phyloP scores from a whole-genome alignment of 225 moss, liverwort and hornwort genomes.

The Sphagnum contortum region DNA sequence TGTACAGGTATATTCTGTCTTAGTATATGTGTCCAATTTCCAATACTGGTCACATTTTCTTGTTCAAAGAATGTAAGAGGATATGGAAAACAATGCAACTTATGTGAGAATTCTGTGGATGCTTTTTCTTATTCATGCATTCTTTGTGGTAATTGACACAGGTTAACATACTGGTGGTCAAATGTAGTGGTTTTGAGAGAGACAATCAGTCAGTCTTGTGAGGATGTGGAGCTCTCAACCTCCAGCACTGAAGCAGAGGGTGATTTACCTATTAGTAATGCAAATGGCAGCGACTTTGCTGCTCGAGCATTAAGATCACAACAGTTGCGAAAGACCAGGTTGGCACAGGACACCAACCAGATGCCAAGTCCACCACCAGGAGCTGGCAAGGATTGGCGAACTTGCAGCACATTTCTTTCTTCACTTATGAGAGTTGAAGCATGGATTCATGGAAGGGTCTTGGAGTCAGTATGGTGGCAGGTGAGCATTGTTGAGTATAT shows the following conservation, averaged over 20 bases:
- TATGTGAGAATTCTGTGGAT: too few relatives aligned
- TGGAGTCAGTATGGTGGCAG: conserved; percentile 99
- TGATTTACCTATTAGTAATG: conserved; percentile 11
- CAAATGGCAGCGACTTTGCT: conserved; percentile 47
- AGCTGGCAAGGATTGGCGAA: conserved; percentile 49
- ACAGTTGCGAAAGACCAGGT: conserved; percentile 47
- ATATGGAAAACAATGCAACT: too few relatives aligned
- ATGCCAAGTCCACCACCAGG: conserved; percentile 21
- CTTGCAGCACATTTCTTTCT: conserved; percentile 43
- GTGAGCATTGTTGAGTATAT: conserved; percentile 17
- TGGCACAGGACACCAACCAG: conserved; percentile 15
- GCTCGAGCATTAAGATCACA: conserved; percentile 62
- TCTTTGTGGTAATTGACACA: conserved; percentile 24
- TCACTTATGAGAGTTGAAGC: conserved; percentile 80
- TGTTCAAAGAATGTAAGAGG: too few relatives aligned
- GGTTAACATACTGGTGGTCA: conserved; percentile 99
- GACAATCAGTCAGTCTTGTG: conserved; percentile 56
- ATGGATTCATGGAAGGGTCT: conserved; percentile 81
- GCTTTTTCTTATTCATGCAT: too few relatives aligned
- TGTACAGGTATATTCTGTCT: too few relatives aligned
- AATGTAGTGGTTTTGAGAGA: conserved; percentile 85
- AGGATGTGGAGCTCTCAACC: conserved; percentile 28
- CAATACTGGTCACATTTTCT: too few relatives aligned
- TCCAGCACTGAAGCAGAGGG: conserved; percentile 36
- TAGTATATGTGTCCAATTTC: too few relatives aligned